Evolutionary conservation across 306 rosid species (phyloP), one percentile per base, ranked within the genome.

Genomic region (Begonia masoniana): DNA sequence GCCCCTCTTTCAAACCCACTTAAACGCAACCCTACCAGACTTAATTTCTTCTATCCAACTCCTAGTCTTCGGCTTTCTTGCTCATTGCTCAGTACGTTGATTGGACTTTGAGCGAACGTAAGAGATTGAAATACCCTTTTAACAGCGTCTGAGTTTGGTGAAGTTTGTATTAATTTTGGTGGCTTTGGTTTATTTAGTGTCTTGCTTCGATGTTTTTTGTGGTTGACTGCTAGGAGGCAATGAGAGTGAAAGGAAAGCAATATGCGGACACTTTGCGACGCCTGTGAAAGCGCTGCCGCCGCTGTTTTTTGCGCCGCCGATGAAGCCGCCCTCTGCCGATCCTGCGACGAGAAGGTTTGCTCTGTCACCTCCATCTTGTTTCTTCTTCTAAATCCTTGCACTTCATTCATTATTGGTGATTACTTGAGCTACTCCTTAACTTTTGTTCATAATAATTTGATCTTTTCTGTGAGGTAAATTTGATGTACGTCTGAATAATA

Each of bases 181-280:
- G 1, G 49, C 14, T 45, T 11, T 45, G 14, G 4, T 45, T 45
- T 45, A 52, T 68, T 64, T 61, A 16, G n/a, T 43, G 53, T 15
- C 55, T 57, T 43, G 48, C 9, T 23, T 43, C 39, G 39, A 11
- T 61, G 15, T 66, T 51, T 26, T 67, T 10, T 73, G 42, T 53
- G 15, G 13, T 45, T 45, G 14, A 45, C 13, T 60, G 52, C 47
- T 19, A 56, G 39, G 77, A 66, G 79, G 82, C 74, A 62, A 86
- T 92, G 96, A 86, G 76, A 81, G 76, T 63, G 64, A 66, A 59
- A 65, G 66, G 52, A 45, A 43, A 19, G 59, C 76, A 79, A 71
- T 61, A 92, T 92, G 99, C 94, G 99, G 78, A 86, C 94, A 66
- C 82, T 92, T 72, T 92, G 99, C 67, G 99, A 92, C 62, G 80